phyloP scores from a whole-genome alignment of 1,139 yeast species.

The Candida labiduridarum region DNA sequence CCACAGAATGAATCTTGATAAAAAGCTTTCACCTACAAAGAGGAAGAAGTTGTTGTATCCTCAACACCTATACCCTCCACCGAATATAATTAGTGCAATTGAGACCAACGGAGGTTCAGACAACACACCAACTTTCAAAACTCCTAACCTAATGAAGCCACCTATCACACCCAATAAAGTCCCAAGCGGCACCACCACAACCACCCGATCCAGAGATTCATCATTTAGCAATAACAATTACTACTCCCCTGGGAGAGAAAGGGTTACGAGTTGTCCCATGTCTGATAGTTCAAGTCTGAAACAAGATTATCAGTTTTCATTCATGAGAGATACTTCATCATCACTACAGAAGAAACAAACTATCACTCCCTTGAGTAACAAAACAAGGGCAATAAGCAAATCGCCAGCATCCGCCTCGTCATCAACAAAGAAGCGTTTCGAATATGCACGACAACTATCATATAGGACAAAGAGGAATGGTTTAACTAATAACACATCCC shows the following conservation, averaged over 20 bases:
- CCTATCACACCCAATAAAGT: slow-evolving; percentile 12
- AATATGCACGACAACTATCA: slow-evolving; percentile 20
- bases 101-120: neutral
- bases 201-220: neutral
- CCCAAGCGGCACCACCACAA: neutral
- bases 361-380: slow-evolving; percentile 8
- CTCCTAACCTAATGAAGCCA: neutral
- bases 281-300: slow-evolving; percentile 17
- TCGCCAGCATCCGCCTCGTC: slow-evolving; percentile 9
- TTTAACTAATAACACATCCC: slow-evolving; percentile 9
- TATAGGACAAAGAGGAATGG: slow-evolving; percentile 21
- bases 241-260: neutral
- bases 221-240: neutral
- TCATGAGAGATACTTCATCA: slow-evolving; percentile 42
- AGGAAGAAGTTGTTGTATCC: slow-evolving; percentile 26
- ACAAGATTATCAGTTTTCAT: slow-evolving; percentile 29
- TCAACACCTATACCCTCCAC: slow-evolving; percentile 21
- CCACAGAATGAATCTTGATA: slow-evolving; percentile 11
- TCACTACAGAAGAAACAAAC: slow-evolving; percentile 30
- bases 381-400: slow-evolving; percentile 6
- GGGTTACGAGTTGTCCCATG: slow-evolving; percentile 19
- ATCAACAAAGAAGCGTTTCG: slow-evolving; percentile 21
- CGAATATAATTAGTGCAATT: neutral
- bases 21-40: slow-evolving; percentile 20
- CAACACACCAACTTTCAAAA: neutral